These are phyloP conservation scores for Neonectria faginata DNA, from an alignment of 2,329 filamentous ascomycete species.

Conservation along the genomic window DNA sequence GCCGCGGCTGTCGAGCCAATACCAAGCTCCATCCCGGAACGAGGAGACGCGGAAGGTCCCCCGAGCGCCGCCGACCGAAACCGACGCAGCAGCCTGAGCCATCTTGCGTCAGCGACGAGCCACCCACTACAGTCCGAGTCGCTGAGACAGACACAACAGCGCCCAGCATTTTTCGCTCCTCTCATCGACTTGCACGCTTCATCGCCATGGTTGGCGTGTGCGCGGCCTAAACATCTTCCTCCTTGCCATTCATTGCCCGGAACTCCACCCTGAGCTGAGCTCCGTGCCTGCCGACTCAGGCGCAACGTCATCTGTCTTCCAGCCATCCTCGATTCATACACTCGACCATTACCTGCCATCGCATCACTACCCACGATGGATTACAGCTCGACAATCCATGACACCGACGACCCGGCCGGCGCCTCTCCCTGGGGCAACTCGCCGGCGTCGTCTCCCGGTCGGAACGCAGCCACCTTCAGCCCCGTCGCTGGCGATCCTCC, in stretches of 20 bases:
- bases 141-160: slow-evolving; percentile 19
- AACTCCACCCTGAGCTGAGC: slow-evolving; percentile 32
- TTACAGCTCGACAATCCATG: slow-evolving; percentile 67
- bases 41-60: slow-evolving; percentile 17
- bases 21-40: slow-evolving; percentile 22
- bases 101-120: slow-evolving; percentile 47
- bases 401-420: slow-evolving; percentile 64
- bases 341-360: slow-evolving; percentile 25
- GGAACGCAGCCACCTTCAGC: slow-evolving; percentile 58
- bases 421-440: slow-evolving; percentile 69
- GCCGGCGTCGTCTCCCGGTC: slow-evolving; percentile 63
- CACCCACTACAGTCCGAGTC: slow-evolving; percentile 15
- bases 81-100: slow-evolving; percentile 38
- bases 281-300: slow-evolving; percentile 32
- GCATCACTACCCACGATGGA: slow-evolving; percentile 59
- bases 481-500: slow-evolving; percentile 55
- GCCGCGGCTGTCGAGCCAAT: slow-evolving; percentile 40
- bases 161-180: slow-evolving; percentile 4
- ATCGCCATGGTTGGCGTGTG: slow-evolving; percentile 25
- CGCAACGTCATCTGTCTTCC: slow-evolving; percentile 40
- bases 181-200: slow-evolving; percentile 18
- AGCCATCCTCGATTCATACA: slow-evolving; percentile 35
- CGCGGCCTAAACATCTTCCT: slow-evolving; percentile 22
- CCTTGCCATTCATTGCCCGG: slow-evolving; percentile 25
- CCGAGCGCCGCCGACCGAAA: slow-evolving; percentile 27